These are phyloP conservation scores for Chenopodium suecicum DNA, from an alignment of 148 eudicot species.

Conservation along the genomic window DNA sequence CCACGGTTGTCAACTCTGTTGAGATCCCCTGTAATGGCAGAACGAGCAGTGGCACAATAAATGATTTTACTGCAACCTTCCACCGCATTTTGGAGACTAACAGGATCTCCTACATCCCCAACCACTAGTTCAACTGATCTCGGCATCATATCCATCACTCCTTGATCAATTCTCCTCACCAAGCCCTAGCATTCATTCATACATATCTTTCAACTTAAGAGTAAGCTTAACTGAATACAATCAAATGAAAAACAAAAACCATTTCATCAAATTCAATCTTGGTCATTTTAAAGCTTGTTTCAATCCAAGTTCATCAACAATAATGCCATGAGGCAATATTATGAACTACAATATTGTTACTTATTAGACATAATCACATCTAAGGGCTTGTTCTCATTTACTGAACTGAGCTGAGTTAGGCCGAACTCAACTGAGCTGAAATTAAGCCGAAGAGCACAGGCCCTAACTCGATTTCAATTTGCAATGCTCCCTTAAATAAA, in stretches of 20 bases:
- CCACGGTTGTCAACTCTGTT: constrained; percentile 85
- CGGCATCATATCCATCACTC: constrained; percentile 79
- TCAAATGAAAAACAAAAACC: background rate
- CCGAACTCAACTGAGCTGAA: too few relatives aligned
- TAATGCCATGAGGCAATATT: background rate
- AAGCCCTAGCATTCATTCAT: constrained; percentile 49
- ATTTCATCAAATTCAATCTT: background rate
- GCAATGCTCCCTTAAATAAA: background rate
- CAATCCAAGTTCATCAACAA: background rate
- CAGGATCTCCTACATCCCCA: constrained; percentile 94
- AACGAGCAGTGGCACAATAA: constrained; percentile 94
- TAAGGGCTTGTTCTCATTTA: too few relatives aligned
- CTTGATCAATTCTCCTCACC: constrained; percentile 68
- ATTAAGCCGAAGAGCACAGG: too few relatives aligned
- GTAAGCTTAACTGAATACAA: background rate
- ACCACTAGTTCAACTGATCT: constrained; percentile 83
- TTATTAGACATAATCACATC: background rate
- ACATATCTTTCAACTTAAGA: background rate
- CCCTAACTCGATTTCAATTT: background rate
- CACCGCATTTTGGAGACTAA: constrained; percentile 55
- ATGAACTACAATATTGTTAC: background rate
- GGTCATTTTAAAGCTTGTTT: background rate
- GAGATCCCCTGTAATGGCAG: constrained; percentile 92
- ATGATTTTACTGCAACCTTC: constrained; percentile 88
- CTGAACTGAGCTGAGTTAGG: too few relatives aligned